Percentiles rank a stretch among this genome's conserved stretches.
phyloP scores from a whole-genome alignment of 2,329 filamentous ascomycete species.

The Fusarium begoniae region DNA sequence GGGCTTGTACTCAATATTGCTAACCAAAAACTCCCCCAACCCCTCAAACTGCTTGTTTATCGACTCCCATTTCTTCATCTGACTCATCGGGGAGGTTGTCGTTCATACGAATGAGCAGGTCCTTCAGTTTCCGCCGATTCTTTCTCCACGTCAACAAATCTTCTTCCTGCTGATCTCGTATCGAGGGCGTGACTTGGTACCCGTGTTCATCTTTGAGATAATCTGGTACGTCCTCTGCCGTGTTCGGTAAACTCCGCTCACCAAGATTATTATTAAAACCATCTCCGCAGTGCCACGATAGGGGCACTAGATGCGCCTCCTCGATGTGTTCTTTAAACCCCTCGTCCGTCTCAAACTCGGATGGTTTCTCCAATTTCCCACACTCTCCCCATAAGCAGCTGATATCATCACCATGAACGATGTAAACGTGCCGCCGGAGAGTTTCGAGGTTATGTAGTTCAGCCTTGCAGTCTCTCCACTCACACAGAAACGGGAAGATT shows the following conservation, averaged over 20 bases:
- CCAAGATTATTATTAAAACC: conserved; percentile 57
- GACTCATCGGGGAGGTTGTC: conserved; percentile 58
- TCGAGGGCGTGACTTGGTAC: conserved; percentile 66
- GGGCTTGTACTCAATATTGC: background rate
- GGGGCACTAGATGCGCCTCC: conserved; percentile 60
- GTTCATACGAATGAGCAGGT: conserved; percentile 54
- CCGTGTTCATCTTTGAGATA: conserved; percentile 64
- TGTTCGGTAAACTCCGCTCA: conserved; percentile 28
- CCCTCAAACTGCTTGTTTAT: background rate
- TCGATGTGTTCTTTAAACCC: conserved; percentile 63
- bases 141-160: conserved; percentile 55
- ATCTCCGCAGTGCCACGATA: conserved; percentile 68
- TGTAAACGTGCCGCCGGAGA: conserved; percentile 61
- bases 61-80: conserved; percentile 42
- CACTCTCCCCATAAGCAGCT: conserved; percentile 50
- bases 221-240: conserved; percentile 50
- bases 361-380: conserved; percentile 18
- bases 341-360: conserved; percentile 49
- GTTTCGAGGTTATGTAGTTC: conserved; percentile 71
- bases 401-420: conserved; percentile 55
- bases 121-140: conserved; percentile 56
- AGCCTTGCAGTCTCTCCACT: conserved; percentile 67
- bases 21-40: background rate
- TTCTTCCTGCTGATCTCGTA: conserved; percentile 62
- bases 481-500: conserved; percentile 65